These are phyloP conservation scores for Tetrapisispora arboricola DNA, from an alignment of 805 yeast genomes.

Conservation along the genomic window DNA sequence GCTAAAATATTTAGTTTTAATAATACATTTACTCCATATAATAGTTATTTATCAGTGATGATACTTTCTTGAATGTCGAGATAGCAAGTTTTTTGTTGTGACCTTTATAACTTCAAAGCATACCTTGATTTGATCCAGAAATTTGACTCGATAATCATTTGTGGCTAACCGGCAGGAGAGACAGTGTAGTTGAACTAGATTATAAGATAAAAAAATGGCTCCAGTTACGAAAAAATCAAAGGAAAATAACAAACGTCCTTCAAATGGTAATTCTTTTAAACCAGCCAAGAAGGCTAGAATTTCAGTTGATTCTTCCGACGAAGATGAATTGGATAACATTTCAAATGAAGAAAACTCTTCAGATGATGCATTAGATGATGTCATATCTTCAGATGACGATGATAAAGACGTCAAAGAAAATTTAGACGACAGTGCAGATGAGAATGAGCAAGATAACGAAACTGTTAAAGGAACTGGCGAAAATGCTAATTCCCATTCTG, in stretches of 20 bases:
- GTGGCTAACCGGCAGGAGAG: too few relatives aligned
- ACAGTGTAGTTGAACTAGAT: too few relatives aligned
- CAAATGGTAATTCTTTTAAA: constrained; percentile 5
- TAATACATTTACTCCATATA: too few relatives aligned
- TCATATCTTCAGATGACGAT: constrained; percentile 19
- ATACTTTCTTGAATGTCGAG: too few relatives aligned
- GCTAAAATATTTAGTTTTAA: too few relatives aligned
- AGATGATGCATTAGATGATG: constrained; percentile 23
- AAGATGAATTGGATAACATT: constrained; percentile 18
- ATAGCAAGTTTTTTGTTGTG: too few relatives aligned
- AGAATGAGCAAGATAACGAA: constrained; percentile 26
- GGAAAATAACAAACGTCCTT: constrained; percentile 3
- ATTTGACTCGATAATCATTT: too few relatives aligned
- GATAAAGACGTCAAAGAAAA: constrained; percentile 14
- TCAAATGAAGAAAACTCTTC: constrained; percentile 8
- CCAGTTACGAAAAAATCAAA: constrained; percentile 10
- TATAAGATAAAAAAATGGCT: constrained; percentile 15
- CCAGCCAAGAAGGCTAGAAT: constrained; percentile 23
- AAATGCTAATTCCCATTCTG: constrained; percentile 48
- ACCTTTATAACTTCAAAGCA: too few relatives aligned
- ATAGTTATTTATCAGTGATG: too few relatives aligned
- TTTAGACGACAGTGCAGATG: constrained; percentile 23
- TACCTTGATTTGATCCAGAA: too few relatives aligned
- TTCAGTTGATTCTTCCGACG: constrained; percentile 27
- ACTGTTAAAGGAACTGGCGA: constrained; percentile 26